Evolutionary conservation across 495 filamentous ascomycete genomes (phyloP).

Genomic region (Hypomontagnella submonticulosa): DNA sequence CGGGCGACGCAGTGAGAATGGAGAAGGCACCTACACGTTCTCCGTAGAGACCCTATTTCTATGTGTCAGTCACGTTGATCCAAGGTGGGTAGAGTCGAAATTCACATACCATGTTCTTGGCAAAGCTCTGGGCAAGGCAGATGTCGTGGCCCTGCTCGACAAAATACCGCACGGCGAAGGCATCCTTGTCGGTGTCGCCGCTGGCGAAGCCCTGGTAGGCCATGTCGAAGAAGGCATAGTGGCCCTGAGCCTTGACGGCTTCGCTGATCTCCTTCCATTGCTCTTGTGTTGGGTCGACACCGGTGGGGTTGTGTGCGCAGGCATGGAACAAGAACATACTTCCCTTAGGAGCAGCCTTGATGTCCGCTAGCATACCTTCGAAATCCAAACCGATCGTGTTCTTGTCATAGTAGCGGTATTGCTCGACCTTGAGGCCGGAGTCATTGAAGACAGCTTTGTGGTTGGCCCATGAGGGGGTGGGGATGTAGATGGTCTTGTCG

Average conservation of each 20-base stretch:
- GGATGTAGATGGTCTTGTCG: constrained; percentile 94
- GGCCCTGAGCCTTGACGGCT: constrained; percentile 86
- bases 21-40: constrained; percentile 99
- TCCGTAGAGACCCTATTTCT: constrained; percentile 85
- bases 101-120: constrained; percentile 93
- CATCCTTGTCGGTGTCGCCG: constrained; percentile 90
- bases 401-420: constrained; percentile 99
- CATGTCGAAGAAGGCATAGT: constrained; percentile 99
- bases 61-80: not conserved
- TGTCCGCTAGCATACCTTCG: constrained; percentile 89
- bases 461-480: constrained; percentile 97
- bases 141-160: constrained; percentile 91
- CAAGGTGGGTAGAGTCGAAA: not conserved
- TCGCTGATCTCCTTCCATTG: constrained; percentile 95
- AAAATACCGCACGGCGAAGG: constrained; percentile 92
- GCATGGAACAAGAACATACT: constrained; percentile 94
- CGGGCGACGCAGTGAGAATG: constrained; percentile 81
- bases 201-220: constrained; percentile 98
- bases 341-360: constrained; percentile 86
- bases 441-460: constrained; percentile 97
- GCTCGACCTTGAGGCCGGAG: constrained; percentile 86
- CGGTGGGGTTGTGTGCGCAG: constrained; percentile 98
- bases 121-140: constrained; percentile 91
- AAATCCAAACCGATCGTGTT: constrained; percentile 98
- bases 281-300: constrained; percentile 89